Percentiles rank a stretch among this genome's conserved stretches.
Conservation (phyloP, 345 rosid genomes). For the Salix exigua region DNA sequence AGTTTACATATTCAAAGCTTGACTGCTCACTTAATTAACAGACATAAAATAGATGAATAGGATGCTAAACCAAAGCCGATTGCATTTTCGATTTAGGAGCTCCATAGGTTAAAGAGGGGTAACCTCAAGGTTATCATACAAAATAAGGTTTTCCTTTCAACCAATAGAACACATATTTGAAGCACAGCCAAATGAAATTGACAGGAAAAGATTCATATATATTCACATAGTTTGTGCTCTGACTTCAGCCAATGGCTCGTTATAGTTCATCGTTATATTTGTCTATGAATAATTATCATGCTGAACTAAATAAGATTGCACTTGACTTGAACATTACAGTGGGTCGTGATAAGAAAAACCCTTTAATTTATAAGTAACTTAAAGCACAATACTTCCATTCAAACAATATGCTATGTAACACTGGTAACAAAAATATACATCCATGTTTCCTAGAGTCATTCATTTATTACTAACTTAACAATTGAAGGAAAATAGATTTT, state of each 20-base stretch:
- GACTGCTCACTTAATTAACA: background rate
- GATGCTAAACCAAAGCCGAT: constrained; percentile 2
- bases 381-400: no score
- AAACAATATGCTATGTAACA: no score
- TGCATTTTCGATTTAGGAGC: background rate
- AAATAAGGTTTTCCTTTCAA: no score
- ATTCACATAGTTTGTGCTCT: background rate
- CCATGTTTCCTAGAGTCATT: no score
- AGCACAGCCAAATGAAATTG: background rate
- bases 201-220: background rate
- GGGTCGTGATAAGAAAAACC: no score
- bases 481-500: no score
- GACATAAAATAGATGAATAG: background rate
- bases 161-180: background rate
- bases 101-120: background rate
- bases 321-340: no score
- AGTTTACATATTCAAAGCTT: constrained; percentile 12
- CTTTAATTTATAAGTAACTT: no score
- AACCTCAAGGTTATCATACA: background rate
- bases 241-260: background rate
- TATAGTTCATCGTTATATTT: background rate
- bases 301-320: background rate
- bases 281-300: background rate
- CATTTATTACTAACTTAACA: no score
- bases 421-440: no score